Evolutionary conservation across 2,329 filamentous ascomycete genomes (phyloP), one percentile per base, ranked within the genome.

Genomic region (Aspergillus alliaceus): DNA sequence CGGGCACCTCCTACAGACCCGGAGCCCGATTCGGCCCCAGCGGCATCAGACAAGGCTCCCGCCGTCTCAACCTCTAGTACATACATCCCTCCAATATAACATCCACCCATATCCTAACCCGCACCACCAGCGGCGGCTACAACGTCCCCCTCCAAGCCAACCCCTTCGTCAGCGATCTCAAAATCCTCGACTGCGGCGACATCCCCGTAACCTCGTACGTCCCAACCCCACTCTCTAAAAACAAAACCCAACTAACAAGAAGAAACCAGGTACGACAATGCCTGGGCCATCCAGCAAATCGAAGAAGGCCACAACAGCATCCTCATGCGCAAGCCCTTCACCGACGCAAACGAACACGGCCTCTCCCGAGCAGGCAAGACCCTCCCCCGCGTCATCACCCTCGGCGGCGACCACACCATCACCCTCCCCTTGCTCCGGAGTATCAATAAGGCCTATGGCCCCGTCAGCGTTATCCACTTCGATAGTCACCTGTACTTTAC

Each of bases 21-120:
- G 90, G 91, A 63, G 91, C 91, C 58, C 85, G 91, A 34, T 96
- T 96, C 65, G 91, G 91, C 0, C 91, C 91, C 9, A 90, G 87
- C 31, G 90, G 90, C 48, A 93, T 95, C 67, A 85, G 91, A 72
- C 91, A 95, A 81, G 91, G 90, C 76, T 93, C 90, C 70, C 87
- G 90, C 69, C 85, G 90, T 64, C 84, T 95, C 64, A 95, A 93
- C 77, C 86, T 95, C 56, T 95, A 95, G 90, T 93, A 87, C 68
- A 87, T 54, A 50, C 34, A 57, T 56, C 27, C 40, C 48, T 69
- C 66, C 69, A 63, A 49, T 39, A 44, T 14, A 35, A 18, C 18
- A 14, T 11, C 11, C 32, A 15, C 39, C 29, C 48, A 18, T 27
- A 35, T 9, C 63, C 69, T 77, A 70, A 69, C 70, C 79, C 72